These are phyloP conservation scores for Aspergillus sp. DNA, from an alignment of 2,329 filamentous ascomycete species.

Conservation along the genomic window DNA sequence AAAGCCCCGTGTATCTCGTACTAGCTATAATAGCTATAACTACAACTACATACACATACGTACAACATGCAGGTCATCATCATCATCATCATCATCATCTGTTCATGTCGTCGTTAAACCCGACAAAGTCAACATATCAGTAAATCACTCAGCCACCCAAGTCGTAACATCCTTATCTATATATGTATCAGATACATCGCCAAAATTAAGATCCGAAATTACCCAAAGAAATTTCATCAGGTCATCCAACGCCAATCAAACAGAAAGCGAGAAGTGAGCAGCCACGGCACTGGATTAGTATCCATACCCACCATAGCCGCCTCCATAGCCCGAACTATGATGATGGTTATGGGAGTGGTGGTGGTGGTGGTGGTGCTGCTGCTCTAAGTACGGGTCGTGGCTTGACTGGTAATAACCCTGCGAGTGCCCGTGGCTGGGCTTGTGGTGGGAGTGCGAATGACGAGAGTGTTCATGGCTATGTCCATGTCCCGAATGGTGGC, in stretches of 20 bases:
- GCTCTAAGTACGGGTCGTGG: not conserved
- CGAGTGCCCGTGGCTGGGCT: not conserved
- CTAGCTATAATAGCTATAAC: not conserved
- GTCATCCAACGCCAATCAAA: not conserved
- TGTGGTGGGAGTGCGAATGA: too few relatives aligned
- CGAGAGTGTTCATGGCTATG: too few relatives aligned
- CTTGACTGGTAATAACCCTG: not conserved
- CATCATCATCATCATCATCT: not conserved
- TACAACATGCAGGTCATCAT: not conserved
- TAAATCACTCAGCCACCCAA: too few relatives aligned
- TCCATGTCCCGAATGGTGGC: too few relatives aligned
- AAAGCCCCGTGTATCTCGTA: not conserved
- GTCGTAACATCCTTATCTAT: too few relatives aligned
- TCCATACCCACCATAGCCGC: not conserved
- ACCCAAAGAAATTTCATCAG: not conserved
- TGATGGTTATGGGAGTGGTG: not conserved
- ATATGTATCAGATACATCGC: too few relatives aligned
- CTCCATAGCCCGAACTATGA: not conserved
- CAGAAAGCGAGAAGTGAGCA: not conserved
- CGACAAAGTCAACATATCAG: not conserved
- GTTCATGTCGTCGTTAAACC: not conserved
- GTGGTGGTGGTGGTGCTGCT: not conserved
- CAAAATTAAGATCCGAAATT: too few relatives aligned
- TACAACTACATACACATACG: not conserved
- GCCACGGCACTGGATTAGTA: not conserved